These are phyloP conservation scores for Plasmodium vinckei DNA, from an alignment of 169 alveolate species.

Conservation along the genomic window DNA sequence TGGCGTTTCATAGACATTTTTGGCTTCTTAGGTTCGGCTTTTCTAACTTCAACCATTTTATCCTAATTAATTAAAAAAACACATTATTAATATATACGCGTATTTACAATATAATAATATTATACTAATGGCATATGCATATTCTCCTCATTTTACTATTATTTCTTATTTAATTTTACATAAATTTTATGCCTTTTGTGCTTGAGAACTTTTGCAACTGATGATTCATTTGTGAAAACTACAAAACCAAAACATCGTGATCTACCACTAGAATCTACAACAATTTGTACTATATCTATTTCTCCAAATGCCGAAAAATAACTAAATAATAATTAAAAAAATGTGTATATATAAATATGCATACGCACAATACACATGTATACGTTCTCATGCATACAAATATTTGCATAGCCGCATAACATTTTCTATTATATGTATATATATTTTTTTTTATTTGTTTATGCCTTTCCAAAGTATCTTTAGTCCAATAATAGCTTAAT, in stretches of 20 bases:
- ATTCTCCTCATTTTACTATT: not conserved
- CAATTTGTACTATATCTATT: constrained; percentile 62
- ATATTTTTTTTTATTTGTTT: constrained; percentile 6
- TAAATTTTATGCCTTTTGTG: constrained; percentile 52
- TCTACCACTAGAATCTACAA: constrained; percentile 59
- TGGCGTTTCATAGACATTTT: constrained; percentile 64
- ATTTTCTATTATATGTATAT: not conserved
- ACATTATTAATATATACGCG: not conserved
- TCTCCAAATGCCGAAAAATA: constrained; percentile 56
- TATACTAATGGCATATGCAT: not conserved
- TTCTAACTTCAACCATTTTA: constrained; percentile 69
- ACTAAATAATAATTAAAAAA: constrained; percentile 13
- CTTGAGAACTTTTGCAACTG: constrained; percentile 64
- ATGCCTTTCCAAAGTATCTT: constrained; percentile 64
- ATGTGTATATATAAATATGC: not conserved
- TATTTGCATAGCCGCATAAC: not conserved
- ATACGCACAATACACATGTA: too few species aligned
- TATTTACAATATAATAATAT: not conserved
- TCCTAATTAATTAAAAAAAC: constrained; percentile 16
- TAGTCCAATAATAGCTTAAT: constrained; percentile 64
- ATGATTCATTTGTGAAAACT: constrained; percentile 41
- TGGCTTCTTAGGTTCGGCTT: constrained; percentile 63
- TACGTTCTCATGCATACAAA: not conserved
- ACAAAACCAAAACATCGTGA: constrained; percentile 73
- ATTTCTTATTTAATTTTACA: constrained; percentile 20